A percentile compares a stretch with the other conserved stretches of the same genome.
These are phyloP conservation scores for Ascochyta pisi DNA, from an alignment of 2,329 filamentous ascomycete species.

Conservation along the genomic window DNA sequence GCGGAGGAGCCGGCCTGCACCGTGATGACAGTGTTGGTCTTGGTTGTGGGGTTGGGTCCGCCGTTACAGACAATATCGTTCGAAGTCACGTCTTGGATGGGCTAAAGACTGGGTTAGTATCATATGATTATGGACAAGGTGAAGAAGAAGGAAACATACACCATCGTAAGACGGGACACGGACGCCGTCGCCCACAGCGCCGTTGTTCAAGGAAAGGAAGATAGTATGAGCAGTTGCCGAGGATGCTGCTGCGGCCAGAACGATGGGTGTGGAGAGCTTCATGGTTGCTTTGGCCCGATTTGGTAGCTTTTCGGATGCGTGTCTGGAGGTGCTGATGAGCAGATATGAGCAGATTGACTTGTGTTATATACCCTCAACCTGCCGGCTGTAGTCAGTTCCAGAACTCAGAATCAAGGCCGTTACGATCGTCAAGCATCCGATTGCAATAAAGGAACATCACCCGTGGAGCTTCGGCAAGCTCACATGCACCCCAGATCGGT, in stretches of 20 bases:
- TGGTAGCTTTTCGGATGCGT: not conserved
- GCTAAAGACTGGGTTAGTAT: conserved; percentile 41
- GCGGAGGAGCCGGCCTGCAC: conserved; percentile 58
- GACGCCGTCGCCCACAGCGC: conserved; percentile 58
- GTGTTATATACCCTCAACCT: not conserved
- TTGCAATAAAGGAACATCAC: not conserved
- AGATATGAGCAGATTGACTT: not conserved
- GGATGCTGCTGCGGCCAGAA: conserved; percentile 37
- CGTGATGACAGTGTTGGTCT: conserved; percentile 45
- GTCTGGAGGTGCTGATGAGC: not conserved
- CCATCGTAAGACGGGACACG: conserved; percentile 55
- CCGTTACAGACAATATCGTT: conserved; percentile 66
- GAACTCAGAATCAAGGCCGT: not conserved
- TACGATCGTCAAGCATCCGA: too few species aligned
- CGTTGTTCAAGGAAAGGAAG: conserved; percentile 58
- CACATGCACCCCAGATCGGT: not conserved
- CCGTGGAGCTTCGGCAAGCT: not conserved
- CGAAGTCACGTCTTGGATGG: conserved; percentile 62
- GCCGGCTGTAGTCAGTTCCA: conserved; percentile 1
- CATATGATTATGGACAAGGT: not conserved
- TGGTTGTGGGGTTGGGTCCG: conserved; percentile 57
- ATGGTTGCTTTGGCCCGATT: conserved; percentile 20
- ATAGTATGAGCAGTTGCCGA: conserved; percentile 59
- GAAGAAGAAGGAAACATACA: conserved; percentile 18
- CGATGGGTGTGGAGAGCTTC: conserved; percentile 38